Evolutionary conservation across 106 monocot genomes (phyloP).

Genomic region (Platanthera guangdongensis): DNA sequence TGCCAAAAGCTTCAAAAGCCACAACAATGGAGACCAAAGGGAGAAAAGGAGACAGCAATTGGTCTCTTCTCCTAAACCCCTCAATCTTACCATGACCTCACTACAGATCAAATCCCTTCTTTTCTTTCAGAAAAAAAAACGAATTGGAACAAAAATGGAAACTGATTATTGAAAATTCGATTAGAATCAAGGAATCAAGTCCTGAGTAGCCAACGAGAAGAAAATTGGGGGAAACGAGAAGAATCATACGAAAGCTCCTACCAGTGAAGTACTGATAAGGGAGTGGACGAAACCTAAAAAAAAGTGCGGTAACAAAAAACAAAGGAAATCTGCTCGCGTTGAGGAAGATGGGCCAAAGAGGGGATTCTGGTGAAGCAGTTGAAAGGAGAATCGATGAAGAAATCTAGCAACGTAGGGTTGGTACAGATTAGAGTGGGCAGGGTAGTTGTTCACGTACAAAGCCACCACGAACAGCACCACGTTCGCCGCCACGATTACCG

Average conservation of each 20-base stretch:
- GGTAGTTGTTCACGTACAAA: conserved; percentile 70
- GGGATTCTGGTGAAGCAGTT: conserved; percentile 76
- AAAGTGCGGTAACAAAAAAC: neutral
- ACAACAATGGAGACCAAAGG: no score
- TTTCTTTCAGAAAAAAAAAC: neutral
- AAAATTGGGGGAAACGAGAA: neutral
- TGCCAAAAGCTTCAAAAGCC: no score
- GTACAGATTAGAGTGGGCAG: conserved; percentile 20
- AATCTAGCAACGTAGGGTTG: conserved; percentile 48
- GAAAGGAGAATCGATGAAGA: conserved; percentile 70
- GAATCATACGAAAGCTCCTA: neutral
- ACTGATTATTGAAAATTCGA: neutral
- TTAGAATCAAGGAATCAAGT: neutral
- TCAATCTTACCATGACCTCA: neutral
- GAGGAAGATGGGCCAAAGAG: conserved; percentile 74
- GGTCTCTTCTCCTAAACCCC: neutral
- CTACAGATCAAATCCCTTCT: no score
- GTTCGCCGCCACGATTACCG: conserved; percentile 43
- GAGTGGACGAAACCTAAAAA: neutral
- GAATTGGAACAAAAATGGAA: neutral
- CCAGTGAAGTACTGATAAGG: neutral
- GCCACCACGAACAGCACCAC: conserved; percentile 36
- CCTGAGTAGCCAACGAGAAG: neutral
- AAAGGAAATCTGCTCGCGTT: conserved; percentile 30
- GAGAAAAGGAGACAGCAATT: no score